A percentile compares a stretch with the other conserved stretches of the same genome.
Conservation (phyloP, 345 rosid genomes). For the Barbarea vulgaris region DNA sequence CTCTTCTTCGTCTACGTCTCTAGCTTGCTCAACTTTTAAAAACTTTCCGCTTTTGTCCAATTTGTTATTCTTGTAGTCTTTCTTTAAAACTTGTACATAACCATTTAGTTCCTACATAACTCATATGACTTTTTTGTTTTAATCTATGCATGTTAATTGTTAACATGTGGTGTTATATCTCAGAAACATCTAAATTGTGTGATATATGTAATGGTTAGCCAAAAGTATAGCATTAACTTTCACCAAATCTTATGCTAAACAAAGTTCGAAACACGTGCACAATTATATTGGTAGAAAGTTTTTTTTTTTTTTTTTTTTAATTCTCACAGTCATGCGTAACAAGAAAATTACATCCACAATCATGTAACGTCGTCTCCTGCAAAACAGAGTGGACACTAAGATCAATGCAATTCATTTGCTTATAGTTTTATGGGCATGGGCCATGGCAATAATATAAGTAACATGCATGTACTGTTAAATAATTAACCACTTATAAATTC, state of each 20-base stretch:
- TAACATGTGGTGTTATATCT: background rate
- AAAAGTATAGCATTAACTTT: background rate
- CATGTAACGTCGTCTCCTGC: background rate
- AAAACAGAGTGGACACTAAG: slow-evolving; percentile 35
- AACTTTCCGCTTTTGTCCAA: background rate
- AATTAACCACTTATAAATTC: background rate
- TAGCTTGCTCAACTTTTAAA: no score
- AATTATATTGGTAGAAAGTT: background rate
- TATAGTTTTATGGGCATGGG: slow-evolving; percentile 6
- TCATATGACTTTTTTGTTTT: no score
- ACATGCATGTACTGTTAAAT: no score
- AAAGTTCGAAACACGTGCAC: slow-evolving; percentile 6
- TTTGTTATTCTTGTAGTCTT: background rate
- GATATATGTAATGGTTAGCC: background rate
- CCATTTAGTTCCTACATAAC: background rate
- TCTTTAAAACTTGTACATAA: background rate
- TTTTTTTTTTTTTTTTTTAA: no score
- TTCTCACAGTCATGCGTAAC: slow-evolving; percentile 7
- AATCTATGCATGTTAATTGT: background rate
- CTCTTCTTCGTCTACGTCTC: no score
- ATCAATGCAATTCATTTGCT: slow-evolving; percentile 22
- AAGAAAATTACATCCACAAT: slow-evolving; percentile 8
- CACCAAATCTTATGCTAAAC: background rate
- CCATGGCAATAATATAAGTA: slow-evolving; percentile 15
- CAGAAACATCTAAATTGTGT: background rate